phyloP scores from a whole-genome alignment of 805 yeast species.

The Kuraishia capsulata region DNA sequence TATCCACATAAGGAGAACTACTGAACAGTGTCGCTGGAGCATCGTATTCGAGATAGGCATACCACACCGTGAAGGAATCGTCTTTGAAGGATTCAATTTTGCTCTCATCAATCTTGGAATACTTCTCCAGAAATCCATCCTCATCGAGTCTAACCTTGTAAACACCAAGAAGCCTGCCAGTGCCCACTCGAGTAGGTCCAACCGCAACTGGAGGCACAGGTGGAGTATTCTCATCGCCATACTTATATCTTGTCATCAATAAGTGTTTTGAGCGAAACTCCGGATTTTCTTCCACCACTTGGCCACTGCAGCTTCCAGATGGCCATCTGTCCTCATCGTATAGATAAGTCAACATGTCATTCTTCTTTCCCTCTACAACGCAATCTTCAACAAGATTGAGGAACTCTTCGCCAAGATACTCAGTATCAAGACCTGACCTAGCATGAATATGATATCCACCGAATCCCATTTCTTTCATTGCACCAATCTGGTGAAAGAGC shows the following conservation, averaged over 20 bases:
- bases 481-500: constrained; percentile 1
- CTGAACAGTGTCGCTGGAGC: constrained; percentile 5
- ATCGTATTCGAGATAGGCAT: constrained; percentile 4
- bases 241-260: constrained; percentile 4
- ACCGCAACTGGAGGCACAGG: constrained; percentile 1
- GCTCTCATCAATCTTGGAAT: neutral
- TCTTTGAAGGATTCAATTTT: neutral
- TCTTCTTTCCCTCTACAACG: constrained; percentile 4
- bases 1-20: constrained; percentile 5
- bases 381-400: constrained; percentile 4
- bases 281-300: constrained; percentile 5
- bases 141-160: neutral
- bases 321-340: constrained; percentile 7
- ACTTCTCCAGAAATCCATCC: constrained; percentile 1
- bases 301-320: constrained; percentile 7
- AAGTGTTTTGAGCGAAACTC: constrained; percentile 4
- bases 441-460: constrained; percentile 7
- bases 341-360: constrained; percentile 5
- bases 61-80: constrained; percentile 3
- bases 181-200: neutral
- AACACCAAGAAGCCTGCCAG: neutral
- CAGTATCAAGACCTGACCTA: constrained; percentile 6
- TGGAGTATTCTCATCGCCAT: constrained; percentile 3
- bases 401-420: constrained; percentile 7
- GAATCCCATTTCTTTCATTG: constrained; percentile 4